These are phyloP conservation scores for Psilocybe subaeruginosa DNA, from an alignment of 768 basidiomycete genomes.

Conservation along the genomic window DNA sequence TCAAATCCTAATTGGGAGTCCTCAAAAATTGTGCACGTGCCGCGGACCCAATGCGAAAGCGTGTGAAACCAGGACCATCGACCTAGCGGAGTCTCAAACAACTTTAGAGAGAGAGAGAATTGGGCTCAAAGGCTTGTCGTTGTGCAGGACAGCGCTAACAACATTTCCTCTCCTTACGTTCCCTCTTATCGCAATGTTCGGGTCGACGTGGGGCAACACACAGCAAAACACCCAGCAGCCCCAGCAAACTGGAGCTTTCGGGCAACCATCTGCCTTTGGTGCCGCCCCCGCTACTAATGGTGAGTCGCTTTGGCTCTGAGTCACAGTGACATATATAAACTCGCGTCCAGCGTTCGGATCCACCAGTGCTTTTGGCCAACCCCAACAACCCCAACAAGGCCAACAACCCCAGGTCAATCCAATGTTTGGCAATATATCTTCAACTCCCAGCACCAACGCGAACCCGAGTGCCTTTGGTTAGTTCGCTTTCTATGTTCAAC, in stretches of 20 bases:
- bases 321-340: slow-evolving; percentile 28
- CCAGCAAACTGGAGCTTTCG: slow-evolving; percentile 64
- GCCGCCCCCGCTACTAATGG: slow-evolving; percentile 31
- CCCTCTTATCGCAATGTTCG: slow-evolving; percentile 58
- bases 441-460: slow-evolving; percentile 33
- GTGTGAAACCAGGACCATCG: slow-evolving; percentile 19
- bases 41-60: slow-evolving; percentile 10
- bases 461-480: slow-evolving; percentile 46
- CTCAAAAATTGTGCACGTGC: slow-evolving; percentile 39
- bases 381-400: slow-evolving; percentile 51
- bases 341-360: slow-evolving; percentile 52
- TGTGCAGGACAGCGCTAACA: slow-evolving; percentile 24
- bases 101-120: slow-evolving; percentile 20
- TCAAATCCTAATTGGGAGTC: slow-evolving; percentile 13
- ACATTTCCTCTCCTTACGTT: slow-evolving; percentile 15
- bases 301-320: slow-evolving; percentile 34
- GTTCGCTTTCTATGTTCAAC: slow-evolving; percentile 26
- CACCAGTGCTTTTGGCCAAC: slow-evolving; percentile 63
- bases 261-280: slow-evolving; percentile 49
- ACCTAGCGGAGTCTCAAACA: slow-evolving; percentile 37
- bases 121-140: slow-evolving; percentile 17
- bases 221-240: slow-evolving; percentile 65
- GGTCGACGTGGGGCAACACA: slow-evolving; percentile 71
- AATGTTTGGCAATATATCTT: slow-evolving; percentile 73
- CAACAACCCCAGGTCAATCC: slow-evolving; percentile 71